Evolutionary conservation across 169 alveolate genomes (phyloP), one percentile per base, ranked within the genome.

Genomic region (Cryptosporidium muris): DNA sequence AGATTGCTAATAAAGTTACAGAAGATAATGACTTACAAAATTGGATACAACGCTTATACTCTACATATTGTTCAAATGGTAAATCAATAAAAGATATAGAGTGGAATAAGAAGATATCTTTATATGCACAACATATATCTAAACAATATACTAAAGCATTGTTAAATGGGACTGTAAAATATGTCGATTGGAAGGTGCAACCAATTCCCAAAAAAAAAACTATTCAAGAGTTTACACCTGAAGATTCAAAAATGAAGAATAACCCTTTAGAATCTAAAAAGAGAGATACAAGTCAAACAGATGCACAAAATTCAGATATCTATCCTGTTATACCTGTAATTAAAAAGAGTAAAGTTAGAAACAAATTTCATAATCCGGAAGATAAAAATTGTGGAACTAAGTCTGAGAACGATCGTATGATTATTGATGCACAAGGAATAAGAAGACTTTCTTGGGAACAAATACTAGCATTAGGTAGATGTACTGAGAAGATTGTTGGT

Each of bases 401-500:
- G 3, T 40, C 42, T 34, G 67, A 74, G 1, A 64, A 40, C 4
- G n/a, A 58, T 6, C 62, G 63, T 8, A 58, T 45, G 11, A 74
- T 74, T 43, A 16, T 74, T 12, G 85, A 74, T 60, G 74, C 67
- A 2, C 52, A 74, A 1, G 85, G 85, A 2, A 74, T 58, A 14
- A 74, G 47, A 45, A 74, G 85, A 16, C 66, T 81, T 16, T 51
- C 82, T 34, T 81, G 89, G 89, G 63, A 81, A 64, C 88, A 81
- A 48, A 81, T 66, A 8, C 63, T 81, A 4, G 68, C 60, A 16
- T 52, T 81, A 8, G 81, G 74, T 7, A 66, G 42, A 42, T 54
- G 88, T 1, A 66, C 88, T 58, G 89, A 89, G 58, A 88, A 89
- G 14, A 82, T 90, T 64, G 89, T 89, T 63, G 96, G 96, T 14